Conservation (phyloP, 371 early-diverging fungal genomes). For the Rhizomucor miehei region DNA sequence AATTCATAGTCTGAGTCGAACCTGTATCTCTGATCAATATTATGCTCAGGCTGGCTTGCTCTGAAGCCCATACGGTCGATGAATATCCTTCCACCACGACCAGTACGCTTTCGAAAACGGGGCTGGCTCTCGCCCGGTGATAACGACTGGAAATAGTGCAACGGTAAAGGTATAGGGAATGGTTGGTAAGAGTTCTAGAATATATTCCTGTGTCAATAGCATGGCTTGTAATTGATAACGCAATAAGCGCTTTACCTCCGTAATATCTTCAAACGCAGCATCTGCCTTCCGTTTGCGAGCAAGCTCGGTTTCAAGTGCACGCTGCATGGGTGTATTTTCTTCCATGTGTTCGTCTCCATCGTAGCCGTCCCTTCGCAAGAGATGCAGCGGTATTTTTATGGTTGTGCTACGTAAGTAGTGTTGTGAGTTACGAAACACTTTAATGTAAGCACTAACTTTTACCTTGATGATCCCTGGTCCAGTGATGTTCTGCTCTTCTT, state of each 20-base stretch:
- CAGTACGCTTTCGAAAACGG: constrained; percentile 51
- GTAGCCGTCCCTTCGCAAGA: no score
- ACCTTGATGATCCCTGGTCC: constrained; percentile 29
- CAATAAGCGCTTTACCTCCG: constrained; percentile 39
- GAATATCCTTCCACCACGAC: constrained; percentile 59
- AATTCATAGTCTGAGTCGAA: no score
- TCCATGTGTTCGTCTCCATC: constrained; percentile 18
- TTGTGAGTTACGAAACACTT: no score
- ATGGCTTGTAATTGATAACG: background rate
- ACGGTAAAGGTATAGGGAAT: constrained; percentile 35
- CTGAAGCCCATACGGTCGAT: constrained; percentile 54
- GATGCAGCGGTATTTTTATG: constrained; percentile 53
- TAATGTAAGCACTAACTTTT: no score
- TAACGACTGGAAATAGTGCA: constrained; percentile 31
- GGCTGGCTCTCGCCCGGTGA: constrained; percentile 20
- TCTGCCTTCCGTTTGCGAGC: constrained; percentile 50
- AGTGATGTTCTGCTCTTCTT: constrained; percentile 40
- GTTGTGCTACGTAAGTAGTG: constrained; percentile 41
- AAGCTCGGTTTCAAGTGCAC: constrained; percentile 50
- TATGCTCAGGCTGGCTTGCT: no score
- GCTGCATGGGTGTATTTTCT: constrained; percentile 40
- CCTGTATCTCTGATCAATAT: no score
- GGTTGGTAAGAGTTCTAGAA: constrained; percentile 50
- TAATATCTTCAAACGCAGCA: constrained; percentile 54
- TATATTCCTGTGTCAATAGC: background rate